Conservation (phyloP, 176 grass and related monocot species). For the Bonia amplexicaulis region DNA sequence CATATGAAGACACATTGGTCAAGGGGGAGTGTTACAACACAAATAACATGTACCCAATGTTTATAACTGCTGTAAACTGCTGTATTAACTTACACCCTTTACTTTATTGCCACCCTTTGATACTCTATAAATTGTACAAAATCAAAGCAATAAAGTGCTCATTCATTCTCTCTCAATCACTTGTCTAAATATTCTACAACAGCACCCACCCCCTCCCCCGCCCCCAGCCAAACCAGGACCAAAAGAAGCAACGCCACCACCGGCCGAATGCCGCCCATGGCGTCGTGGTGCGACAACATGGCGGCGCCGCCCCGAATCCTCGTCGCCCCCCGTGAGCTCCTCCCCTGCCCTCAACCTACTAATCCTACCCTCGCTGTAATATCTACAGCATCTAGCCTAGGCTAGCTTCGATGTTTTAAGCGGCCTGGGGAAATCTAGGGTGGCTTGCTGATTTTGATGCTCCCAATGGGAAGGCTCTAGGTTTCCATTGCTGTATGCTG, state of each 20-base stretch:
- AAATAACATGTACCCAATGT: no score
- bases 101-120: no score
- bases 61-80: no score
- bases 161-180: no score
- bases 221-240: not conserved
- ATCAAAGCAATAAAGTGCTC: no score
- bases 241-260: not conserved
- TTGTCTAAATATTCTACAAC: no score
- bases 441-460: not conserved
- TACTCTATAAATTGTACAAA: no score
- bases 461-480: not conserved
- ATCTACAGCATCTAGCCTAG: not conserved
- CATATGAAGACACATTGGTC: no score
- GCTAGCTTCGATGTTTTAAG: not conserved
- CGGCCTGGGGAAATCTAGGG: not conserved
- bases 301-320: constrained; percentile 37
- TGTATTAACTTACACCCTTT: no score
- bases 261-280: not conserved
- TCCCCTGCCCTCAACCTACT: not conserved
- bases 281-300: constrained; percentile 38
- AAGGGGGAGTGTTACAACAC: no score
- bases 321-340: constrained; percentile 36
- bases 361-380: not conserved
- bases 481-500: not conserved
- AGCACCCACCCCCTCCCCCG: not conserved